phyloP scores from a whole-genome alignment of 177 flowering plant genomes.

The Tripterygium wilfordii region DNA sequence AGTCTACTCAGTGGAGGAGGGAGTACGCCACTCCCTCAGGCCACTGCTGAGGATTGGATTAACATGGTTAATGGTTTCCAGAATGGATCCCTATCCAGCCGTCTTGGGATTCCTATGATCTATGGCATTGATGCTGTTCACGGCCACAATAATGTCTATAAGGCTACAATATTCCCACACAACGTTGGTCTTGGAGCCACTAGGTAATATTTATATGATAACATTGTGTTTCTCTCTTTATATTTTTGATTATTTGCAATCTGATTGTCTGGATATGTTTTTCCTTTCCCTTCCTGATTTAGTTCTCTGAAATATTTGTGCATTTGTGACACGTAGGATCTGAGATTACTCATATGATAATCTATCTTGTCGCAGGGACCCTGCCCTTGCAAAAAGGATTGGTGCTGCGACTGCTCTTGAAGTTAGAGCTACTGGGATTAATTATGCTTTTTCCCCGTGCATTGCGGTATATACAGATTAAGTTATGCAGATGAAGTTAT shows the following conservation, averaged over 20 bases:
- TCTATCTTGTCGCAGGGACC: slow-evolving; percentile 27
- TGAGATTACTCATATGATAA: no score
- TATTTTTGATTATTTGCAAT: no score
- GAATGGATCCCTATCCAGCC: slow-evolving; percentile 41
- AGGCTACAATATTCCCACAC: slow-evolving; percentile 67
- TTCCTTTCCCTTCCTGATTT: no score
- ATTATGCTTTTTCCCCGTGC: slow-evolving; percentile 37
- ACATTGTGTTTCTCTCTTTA: no score
- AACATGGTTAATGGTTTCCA: slow-evolving; percentile 52
- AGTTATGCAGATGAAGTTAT: neutral
- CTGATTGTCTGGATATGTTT: no score
- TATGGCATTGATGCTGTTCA: slow-evolving; percentile 41
- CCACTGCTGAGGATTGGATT: slow-evolving; percentile 48
- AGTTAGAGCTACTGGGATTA: slow-evolving; percentile 42
- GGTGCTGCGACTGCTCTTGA: slow-evolving; percentile 49
- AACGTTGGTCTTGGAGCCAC: slow-evolving; percentile 73
- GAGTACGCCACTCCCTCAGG: slow-evolving; percentile 36
- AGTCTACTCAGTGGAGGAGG: slow-evolving; percentile 64
- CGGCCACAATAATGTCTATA: slow-evolving; percentile 60
- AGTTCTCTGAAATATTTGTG: no score
- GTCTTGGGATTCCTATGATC: slow-evolving; percentile 68
- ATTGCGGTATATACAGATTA: slow-evolving; percentile 30
- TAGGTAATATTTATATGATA: slow-evolving; percentile 32
- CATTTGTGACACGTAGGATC: no score
- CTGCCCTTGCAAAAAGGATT: slow-evolving; percentile 28